phyloP scores from a whole-genome alignment of 1,139 yeast genomes.

The Spathaspora sp. region DNA sequence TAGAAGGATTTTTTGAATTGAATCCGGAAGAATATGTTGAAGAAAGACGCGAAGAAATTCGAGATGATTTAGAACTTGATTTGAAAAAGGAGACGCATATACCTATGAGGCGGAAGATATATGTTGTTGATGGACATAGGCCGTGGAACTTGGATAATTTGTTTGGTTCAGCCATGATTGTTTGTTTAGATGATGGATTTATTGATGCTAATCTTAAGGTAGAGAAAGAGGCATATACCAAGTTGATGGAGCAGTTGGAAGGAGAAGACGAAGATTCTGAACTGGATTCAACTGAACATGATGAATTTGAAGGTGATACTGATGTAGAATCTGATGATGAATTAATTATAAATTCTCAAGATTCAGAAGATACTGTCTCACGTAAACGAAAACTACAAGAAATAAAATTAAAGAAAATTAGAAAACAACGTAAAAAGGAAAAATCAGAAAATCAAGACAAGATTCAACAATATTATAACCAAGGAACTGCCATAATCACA shows the following conservation, averaged over 20 bases:
- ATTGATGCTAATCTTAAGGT: slow-evolving; percentile 54
- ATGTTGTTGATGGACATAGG: slow-evolving; percentile 85
- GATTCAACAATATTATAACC: slow-evolving; percentile 71
- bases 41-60: slow-evolving; percentile 6
- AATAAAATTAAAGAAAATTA: slow-evolving; percentile 24
- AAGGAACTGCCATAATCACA: slow-evolving; percentile 76
- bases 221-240: slow-evolving; percentile 57
- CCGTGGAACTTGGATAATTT: slow-evolving; percentile 96
- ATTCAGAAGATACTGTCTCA: slow-evolving; percentile 32
- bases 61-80: slow-evolving; percentile 10
- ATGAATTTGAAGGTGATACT: slow-evolving; percentile 19
- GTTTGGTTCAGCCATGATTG: slow-evolving; percentile 78
- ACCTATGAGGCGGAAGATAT: slow-evolving; percentile 43
- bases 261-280: slow-evolving; percentile 28
- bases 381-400: slow-evolving; percentile 35
- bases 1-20: slow-evolving; percentile 74
- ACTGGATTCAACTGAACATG: slow-evolving; percentile 25
- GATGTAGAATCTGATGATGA: slow-evolving; percentile 25
- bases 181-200: slow-evolving; percentile 86
- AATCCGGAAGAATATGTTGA: slow-evolving; percentile 47
- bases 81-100: slow-evolving; percentile 2
- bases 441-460: slow-evolving; percentile 55
- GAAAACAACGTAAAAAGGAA: slow-evolving; percentile 29
- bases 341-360: slow-evolving; percentile 27
- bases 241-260: slow-evolving; percentile 33